Percentiles rank a stretch among this genome's conserved stretches.
Conservation (phyloP, 805 yeast species). For the Candida schatavii region DNA sequence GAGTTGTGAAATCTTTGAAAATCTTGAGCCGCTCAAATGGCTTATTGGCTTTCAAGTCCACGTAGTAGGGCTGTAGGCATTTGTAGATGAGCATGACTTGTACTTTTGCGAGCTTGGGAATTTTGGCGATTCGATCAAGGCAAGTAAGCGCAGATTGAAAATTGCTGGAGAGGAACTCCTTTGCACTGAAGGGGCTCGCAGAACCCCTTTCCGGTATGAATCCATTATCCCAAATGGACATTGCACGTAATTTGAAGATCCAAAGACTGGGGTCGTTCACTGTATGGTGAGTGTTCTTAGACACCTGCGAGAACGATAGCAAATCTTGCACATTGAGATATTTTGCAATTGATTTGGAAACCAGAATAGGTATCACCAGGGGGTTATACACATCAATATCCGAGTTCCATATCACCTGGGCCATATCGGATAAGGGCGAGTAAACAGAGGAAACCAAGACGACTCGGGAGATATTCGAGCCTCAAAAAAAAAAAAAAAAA, state of each 20-base stretch:
- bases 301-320: constrained; percentile 34
- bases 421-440: too few relatives aligned
- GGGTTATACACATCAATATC: constrained; percentile 44
- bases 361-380: constrained; percentile 35
- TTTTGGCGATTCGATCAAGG: constrained; percentile 23
- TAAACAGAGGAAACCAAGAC: too few relatives aligned
- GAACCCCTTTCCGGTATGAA: not conserved
- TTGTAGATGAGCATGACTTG: constrained; percentile 39
- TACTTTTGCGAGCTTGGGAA: constrained; percentile 29
- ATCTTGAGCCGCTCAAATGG: constrained; percentile 42
- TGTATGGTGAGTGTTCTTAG: constrained; percentile 35
- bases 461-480: too few relatives aligned
- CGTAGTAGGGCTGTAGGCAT: constrained; percentile 42
- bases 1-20: constrained; percentile 46
- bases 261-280: constrained; percentile 40
- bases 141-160: constrained; percentile 33
- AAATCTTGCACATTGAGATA: constrained; percentile 38
- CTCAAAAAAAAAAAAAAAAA: too few relatives aligned
- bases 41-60: constrained; percentile 41
- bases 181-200: not conserved
- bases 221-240: constrained; percentile 38
- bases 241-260: constrained; percentile 30
- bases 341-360: constrained; percentile 32
- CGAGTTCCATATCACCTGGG: constrained; percentile 45
- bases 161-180: constrained; percentile 4